phyloP scores from a whole-genome alignment of 192 early-diverging fungal species.

The Rhizophagus sp. region DNA sequence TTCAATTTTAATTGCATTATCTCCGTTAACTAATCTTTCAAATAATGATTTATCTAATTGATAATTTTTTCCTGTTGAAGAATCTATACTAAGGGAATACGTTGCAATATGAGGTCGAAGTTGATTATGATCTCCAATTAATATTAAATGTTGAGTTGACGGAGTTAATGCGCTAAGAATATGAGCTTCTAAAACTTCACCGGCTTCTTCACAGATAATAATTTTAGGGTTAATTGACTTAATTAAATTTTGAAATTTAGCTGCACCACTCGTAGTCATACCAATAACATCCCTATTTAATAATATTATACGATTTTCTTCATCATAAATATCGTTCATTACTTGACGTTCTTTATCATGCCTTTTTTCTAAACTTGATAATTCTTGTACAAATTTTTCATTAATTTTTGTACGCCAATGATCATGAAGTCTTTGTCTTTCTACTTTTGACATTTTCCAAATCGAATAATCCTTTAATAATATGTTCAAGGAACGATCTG shows the following conservation, averaged over 20 bases:
- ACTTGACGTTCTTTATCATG: slow-evolving; percentile 5
- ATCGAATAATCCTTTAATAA: slow-evolving; percentile 33
- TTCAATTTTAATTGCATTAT: neutral
- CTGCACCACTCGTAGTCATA: slow-evolving; percentile 63
- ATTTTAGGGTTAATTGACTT: slow-evolving; percentile 45
- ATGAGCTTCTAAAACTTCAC: slow-evolving; percentile 59
- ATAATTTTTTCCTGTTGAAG: slow-evolving; percentile 38
- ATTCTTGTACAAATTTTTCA: slow-evolving; percentile 27
- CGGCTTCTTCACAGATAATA: slow-evolving; percentile 62
- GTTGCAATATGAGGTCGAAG: neutral
- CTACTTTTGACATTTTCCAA: slow-evolving; percentile 51
- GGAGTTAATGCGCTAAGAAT: slow-evolving; percentile 47
- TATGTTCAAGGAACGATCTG: neutral
- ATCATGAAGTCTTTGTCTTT: slow-evolving; percentile 42
- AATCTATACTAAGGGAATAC: slow-evolving; percentile 36
- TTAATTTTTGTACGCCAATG: slow-evolving; percentile 40
- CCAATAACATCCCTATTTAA: slow-evolving; percentile 47
- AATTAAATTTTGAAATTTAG: slow-evolving; percentile 41
- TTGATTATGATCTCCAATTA: slow-evolving; percentile 54
- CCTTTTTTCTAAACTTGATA: slow-evolving; percentile 21
- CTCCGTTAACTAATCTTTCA: slow-evolving; percentile 40
- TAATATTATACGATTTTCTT: slow-evolving; percentile 34
- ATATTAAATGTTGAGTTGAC: slow-evolving; percentile 54
- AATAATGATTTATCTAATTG: slow-evolving; percentile 52
- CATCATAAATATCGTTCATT: slow-evolving; percentile 39